phyloP scores from a whole-genome alignment of 1,284 basidiomycete species.

The Caloboletus inedulis region DNA sequence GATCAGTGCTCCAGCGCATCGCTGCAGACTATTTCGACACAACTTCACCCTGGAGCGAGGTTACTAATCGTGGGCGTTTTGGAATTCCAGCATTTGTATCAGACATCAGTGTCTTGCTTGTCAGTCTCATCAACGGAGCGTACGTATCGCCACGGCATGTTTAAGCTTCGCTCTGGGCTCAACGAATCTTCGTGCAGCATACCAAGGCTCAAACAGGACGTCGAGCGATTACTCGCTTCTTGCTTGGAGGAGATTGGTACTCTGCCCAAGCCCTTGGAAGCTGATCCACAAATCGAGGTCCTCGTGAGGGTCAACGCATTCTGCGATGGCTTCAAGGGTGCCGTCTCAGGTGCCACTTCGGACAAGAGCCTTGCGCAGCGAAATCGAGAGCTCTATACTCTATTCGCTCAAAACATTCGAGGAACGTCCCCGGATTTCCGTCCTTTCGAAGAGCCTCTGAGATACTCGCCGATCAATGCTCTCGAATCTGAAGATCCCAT shows the following conservation, averaged over 20 bases:
- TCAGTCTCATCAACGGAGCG: slow-evolving; percentile 49
- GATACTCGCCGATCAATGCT: slow-evolving; percentile 6
- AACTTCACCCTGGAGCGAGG: slow-evolving; percentile 49
- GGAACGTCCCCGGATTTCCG: slow-evolving; percentile 42
- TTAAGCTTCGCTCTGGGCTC: slow-evolving; percentile 2
- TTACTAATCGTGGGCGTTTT: slow-evolving; percentile 45
- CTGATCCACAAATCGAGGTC: slow-evolving; percentile 46
- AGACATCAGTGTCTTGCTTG: slow-evolving; percentile 51
- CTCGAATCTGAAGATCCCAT: slow-evolving; percentile 10
- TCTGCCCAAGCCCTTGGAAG: slow-evolving; percentile 42
- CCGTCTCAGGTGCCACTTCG: slow-evolving; percentile 37
- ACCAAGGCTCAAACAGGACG: slow-evolving; percentile 37
- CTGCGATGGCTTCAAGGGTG: slow-evolving; percentile 36
- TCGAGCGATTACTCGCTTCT: slow-evolving; percentile 37
- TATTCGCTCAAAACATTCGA: slow-evolving; percentile 38
- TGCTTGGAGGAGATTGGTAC: slow-evolving; percentile 37
- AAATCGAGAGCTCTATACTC: slow-evolving; percentile 34
- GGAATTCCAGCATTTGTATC: slow-evolving; percentile 55
- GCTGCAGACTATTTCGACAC: slow-evolving; percentile 48
- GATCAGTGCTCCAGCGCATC: slow-evolving; percentile 37
- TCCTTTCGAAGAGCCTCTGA: slow-evolving; percentile 23
- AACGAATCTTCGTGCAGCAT: slow-evolving; percentile 36
- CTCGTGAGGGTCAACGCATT: slow-evolving; percentile 46
- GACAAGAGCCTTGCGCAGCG: slow-evolving; percentile 38
- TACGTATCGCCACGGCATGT: slow-evolving; percentile 31